Conservation (phyloP, 805 yeast species). For the Blastobotrys terrestris region DNA sequence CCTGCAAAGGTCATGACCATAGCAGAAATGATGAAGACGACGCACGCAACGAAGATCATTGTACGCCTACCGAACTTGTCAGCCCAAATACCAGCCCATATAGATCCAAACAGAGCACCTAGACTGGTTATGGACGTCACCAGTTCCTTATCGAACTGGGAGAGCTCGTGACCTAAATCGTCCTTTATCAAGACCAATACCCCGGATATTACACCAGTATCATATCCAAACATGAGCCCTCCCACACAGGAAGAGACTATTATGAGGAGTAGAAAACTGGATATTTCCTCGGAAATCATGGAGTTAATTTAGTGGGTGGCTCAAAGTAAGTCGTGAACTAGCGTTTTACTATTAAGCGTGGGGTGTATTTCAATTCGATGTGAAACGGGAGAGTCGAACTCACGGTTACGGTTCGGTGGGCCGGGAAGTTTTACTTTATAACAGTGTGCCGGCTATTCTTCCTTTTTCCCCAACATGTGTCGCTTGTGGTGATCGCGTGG, state of each 20-base stretch:
- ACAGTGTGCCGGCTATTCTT: neutral
- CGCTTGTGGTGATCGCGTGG: neutral
- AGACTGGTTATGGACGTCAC: constrained; percentile 92
- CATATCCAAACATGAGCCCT: constrained; percentile 79
- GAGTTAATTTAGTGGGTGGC: neutral
- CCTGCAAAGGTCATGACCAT: constrained; percentile 74
- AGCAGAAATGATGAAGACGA: constrained; percentile 77
- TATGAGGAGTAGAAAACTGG: constrained; percentile 5
- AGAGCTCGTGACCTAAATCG: constrained; percentile 52
- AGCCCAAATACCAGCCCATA: constrained; percentile 74
- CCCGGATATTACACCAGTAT: constrained; percentile 91
- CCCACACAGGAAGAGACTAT: constrained; percentile 59
- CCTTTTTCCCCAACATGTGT: constrained; percentile 1
- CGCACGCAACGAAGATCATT: constrained; percentile 72
- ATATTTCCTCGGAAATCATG: neutral
- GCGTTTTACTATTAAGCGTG: neutral
- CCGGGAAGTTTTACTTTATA: too few relatives aligned
- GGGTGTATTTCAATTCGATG: neutral
- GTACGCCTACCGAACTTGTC: constrained; percentile 81
- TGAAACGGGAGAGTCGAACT: neutral
- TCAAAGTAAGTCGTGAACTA: neutral
- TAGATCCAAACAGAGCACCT: constrained; percentile 81
- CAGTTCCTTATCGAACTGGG: constrained; percentile 76
- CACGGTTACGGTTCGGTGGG: too few relatives aligned
- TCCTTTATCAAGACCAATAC: constrained; percentile 80